These are phyloP conservation scores for Cucurbita moschata DNA, from an alignment of 306 rosid species.

Conservation along the genomic window DNA sequence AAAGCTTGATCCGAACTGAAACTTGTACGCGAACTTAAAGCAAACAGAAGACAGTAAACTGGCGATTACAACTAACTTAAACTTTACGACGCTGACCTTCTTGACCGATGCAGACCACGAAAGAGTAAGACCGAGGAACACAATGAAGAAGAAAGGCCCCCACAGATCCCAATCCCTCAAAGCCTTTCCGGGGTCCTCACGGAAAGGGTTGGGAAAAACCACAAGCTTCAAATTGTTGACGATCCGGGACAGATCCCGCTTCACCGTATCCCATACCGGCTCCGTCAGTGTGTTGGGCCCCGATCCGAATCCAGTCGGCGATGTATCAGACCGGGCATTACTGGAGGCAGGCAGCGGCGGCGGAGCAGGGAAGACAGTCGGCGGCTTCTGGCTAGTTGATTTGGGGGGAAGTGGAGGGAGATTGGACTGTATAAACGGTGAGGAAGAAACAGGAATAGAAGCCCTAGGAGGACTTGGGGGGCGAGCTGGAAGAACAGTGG, in stretches of 20 bases:
- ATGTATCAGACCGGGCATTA: conserved; percentile 13
- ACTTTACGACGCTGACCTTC: conserved; percentile 33
- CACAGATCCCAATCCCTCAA: conserved; percentile 97
- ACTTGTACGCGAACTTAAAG: neutral
- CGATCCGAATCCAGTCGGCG: conserved; percentile 56
- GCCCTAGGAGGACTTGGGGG: conserved; percentile 80
- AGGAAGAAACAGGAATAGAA: conserved; percentile 69
- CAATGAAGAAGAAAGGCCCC: conserved; percentile 98
- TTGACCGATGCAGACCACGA: conserved; percentile 98
- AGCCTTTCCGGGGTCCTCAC: conserved; percentile 97
- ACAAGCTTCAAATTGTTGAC: conserved; percentile 88
- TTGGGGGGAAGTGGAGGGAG: conserved; percentile 15
- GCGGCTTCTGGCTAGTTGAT: conserved; percentile 17
- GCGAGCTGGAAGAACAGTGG: conserved; percentile 57
- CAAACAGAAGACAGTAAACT: neutral
- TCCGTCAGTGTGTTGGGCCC: conserved; percentile 74
- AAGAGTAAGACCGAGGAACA: conserved; percentile 72
- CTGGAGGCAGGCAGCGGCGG: conserved; percentile 24
- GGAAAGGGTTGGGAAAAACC: conserved; percentile 85
- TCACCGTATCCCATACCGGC: conserved; percentile 95
- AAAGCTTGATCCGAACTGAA: neutral
- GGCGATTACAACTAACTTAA: neutral
- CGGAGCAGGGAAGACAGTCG: conserved; percentile 16
- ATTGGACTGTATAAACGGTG: conserved; percentile 30
- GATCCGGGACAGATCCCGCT: conserved; percentile 85